Evolutionary conservation across 495 filamentous ascomycete species (phyloP).

Genomic region (Staphylotrichum longicolle): DNA sequence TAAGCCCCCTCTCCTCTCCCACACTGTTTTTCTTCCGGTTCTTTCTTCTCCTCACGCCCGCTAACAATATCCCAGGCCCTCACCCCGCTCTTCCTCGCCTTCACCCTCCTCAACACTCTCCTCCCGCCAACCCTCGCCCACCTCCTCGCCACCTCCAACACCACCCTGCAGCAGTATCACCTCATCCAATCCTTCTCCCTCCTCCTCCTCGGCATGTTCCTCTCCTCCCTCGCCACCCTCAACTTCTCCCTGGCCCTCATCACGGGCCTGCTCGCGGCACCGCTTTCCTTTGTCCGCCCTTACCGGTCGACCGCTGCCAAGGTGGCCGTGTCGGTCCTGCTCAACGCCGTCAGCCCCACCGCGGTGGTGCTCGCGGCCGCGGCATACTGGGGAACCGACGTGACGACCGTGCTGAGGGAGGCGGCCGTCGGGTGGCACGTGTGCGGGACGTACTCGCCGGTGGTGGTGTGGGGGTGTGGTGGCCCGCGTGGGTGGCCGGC

Average conservation of each 20-base stretch:
- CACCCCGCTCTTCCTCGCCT: slow-evolving; percentile 54
- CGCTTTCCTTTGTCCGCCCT: slow-evolving; percentile 68
- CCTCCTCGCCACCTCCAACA: slow-evolving; percentile 46
- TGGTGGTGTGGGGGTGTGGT: slow-evolving; percentile 98
- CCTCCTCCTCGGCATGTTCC: slow-evolving; percentile 82
- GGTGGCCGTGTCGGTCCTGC: slow-evolving; percentile 32
- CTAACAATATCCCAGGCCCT: slow-evolving; percentile 48
- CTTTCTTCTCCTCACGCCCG: slow-evolving; percentile 21
- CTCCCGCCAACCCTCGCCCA: slow-evolving; percentile 59
- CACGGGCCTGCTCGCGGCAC: slow-evolving; percentile 72
- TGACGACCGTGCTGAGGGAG: slow-evolving; percentile 62
- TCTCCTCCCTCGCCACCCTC: slow-evolving; percentile 88
- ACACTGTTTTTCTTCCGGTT: background rate
- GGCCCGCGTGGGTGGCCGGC: slow-evolving; percentile 86
- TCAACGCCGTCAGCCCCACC: slow-evolving; percentile 65
- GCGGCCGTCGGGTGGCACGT: slow-evolving; percentile 90
- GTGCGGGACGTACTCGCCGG: slow-evolving; percentile 83
- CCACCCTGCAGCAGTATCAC: slow-evolving; percentile 63
- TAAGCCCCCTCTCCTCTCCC: slow-evolving; percentile 42
- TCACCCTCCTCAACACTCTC: slow-evolving; percentile 56
- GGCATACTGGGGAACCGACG: slow-evolving; percentile 47
- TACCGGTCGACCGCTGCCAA: slow-evolving; percentile 38
- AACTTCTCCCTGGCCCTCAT: slow-evolving; percentile 93
- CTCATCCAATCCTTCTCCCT: slow-evolving; percentile 90
- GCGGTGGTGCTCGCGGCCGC: slow-evolving; percentile 56